These are phyloP conservation scores for Haplographium delicatum DNA, from an alignment of 495 filamentous ascomycete species.

Conservation along the genomic window DNA sequence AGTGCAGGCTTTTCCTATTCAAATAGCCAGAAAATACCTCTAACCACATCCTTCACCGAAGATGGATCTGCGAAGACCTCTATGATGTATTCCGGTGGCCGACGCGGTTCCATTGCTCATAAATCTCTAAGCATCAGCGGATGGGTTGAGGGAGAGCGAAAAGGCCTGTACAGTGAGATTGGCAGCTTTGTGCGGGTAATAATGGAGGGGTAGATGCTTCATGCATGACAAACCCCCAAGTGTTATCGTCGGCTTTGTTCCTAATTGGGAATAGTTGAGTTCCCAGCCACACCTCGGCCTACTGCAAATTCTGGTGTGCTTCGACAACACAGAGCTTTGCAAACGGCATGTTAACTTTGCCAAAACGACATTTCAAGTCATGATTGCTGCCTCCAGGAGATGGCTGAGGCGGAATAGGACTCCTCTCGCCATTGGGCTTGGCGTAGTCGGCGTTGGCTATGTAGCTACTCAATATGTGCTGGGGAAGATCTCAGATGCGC, in stretches of 20 bases:
- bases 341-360: slow-evolving; percentile 18
- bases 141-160: no score
- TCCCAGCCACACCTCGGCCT: slow-evolving; percentile 11
- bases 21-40: slow-evolving; percentile 53
- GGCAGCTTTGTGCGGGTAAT: neutral
- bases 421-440: slow-evolving; percentile 78
- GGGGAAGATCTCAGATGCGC: slow-evolving; percentile 82
- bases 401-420: slow-evolving; percentile 93
- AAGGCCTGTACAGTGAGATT: neutral
- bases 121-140: slow-evolving; percentile 13
- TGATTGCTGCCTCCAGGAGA: slow-evolving; percentile 77
- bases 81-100: slow-evolving; percentile 75
- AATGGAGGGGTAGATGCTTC: slow-evolving; percentile 22
- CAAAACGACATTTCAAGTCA: slow-evolving; percentile 29
- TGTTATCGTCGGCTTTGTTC: neutral
- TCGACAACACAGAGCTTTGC: neutral
- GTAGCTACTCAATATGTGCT: slow-evolving; percentile 88
- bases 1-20: neutral
- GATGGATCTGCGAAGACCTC: slow-evolving; percentile 78
- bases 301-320: no score
- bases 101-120: slow-evolving; percentile 43
- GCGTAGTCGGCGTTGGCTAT: slow-evolving; percentile 85
- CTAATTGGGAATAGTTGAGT: neutral
- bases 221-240: slow-evolving; percentile 1
- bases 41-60: slow-evolving; percentile 83